These are phyloP conservation scores for Pittosporum tobira DNA, from an alignment of 129 eudicot genomes.

Conservation along the genomic window DNA sequence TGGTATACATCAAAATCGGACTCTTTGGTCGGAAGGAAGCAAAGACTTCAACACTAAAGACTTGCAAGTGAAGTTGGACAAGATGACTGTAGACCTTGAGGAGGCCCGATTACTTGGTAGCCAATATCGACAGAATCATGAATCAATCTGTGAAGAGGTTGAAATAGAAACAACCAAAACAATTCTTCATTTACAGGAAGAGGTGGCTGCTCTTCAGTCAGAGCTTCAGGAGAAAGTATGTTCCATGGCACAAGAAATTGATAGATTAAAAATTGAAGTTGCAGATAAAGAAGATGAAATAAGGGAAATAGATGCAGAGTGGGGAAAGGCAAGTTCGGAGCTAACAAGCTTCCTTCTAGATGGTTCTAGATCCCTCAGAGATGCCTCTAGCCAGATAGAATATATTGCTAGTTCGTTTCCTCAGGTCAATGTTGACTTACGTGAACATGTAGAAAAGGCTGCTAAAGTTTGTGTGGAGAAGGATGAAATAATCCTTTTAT, in stretches of 20 bases:
- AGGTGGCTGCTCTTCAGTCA: conserved; percentile 53
- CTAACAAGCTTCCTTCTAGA: conserved; percentile 64
- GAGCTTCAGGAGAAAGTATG: conserved; percentile 41
- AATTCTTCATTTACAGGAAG: conserved; percentile 61
- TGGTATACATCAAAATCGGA: conserved; percentile 14
- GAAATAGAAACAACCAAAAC: conserved; percentile 66
- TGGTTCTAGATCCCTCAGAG: conserved; percentile 67
- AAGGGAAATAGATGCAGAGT: conserved; percentile 33
- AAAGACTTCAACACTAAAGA: conserved; percentile 21
- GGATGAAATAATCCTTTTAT: conserved; percentile 45
- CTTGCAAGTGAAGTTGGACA: conserved; percentile 48
- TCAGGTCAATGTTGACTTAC: conserved; percentile 33
- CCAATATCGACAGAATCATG: conserved; percentile 27
- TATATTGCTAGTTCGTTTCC: conserved; percentile 54
- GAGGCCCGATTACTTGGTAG: conserved; percentile 34
- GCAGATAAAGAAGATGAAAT: conserved; percentile 61
- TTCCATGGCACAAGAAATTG: conserved; percentile 51
- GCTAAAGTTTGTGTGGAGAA: conserved; percentile 52
- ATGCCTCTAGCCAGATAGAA: conserved; percentile 56
- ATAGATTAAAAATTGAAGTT: conserved; percentile 29
- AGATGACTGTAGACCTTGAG: conserved; percentile 48
- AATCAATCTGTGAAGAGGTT: conserved; percentile 38
- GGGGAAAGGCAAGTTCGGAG: conserved; percentile 80
- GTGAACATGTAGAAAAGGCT: conserved; percentile 62
- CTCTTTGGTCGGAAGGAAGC: conserved; percentile 3